Conservation (phyloP, 768 basidiomycete genomes). For the Naganishia randhawae region DNA sequence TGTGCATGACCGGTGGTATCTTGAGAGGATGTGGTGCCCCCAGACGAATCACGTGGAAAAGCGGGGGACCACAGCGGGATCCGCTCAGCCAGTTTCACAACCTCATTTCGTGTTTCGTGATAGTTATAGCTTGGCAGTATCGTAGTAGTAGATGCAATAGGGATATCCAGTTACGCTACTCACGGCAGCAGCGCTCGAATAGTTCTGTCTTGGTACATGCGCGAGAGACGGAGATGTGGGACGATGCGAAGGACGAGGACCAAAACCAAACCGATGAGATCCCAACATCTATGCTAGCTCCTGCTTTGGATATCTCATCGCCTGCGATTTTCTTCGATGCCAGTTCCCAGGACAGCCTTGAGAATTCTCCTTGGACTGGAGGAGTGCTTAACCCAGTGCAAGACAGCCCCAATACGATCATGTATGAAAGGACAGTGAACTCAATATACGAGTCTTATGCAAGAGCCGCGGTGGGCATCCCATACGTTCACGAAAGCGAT, state of each 20-base stretch:
- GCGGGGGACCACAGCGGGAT: too few relatives aligned
- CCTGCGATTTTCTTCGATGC: background rate
- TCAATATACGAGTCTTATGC: constrained; percentile 12
- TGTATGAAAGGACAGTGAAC: constrained; percentile 13
- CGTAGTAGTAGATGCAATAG: too few relatives aligned
- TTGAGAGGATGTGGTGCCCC: too few relatives aligned
- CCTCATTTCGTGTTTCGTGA: too few relatives aligned
- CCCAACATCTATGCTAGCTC: background rate
- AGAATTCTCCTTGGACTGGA: too few relatives aligned
- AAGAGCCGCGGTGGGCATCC: background rate
- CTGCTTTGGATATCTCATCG: background rate
- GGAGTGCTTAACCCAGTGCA: background rate
- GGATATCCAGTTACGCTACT: background rate
- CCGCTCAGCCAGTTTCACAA: too few relatives aligned
- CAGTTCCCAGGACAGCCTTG: background rate
- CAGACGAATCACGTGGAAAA: too few relatives aligned
- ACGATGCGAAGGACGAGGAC: background rate
- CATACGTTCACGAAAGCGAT: background rate
- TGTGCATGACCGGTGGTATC: too few relatives aligned
- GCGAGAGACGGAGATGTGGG: background rate
- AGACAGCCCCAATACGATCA: constrained; percentile 13
- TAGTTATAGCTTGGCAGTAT: too few relatives aligned
- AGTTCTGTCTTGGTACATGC: background rate
- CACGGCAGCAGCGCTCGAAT: background rate
- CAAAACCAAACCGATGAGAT: background rate